phyloP scores from a whole-genome alignment of 805 yeast species.

The Torulaspora franciscae region DNA sequence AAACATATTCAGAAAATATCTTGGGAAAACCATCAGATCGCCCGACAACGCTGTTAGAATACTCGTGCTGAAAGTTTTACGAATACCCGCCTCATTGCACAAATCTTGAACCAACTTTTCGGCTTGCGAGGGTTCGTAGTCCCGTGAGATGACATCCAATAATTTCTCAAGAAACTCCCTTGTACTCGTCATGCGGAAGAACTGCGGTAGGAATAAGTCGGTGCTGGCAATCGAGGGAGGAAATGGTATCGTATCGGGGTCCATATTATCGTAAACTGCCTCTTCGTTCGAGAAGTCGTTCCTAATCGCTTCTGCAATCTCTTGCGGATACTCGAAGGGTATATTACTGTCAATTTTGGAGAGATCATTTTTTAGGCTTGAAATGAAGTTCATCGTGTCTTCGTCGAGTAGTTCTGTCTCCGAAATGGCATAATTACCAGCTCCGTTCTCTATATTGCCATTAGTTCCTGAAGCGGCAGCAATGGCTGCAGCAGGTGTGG shows the following conservation, averaged over 20 bases:
- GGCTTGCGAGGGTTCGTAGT: constrained; percentile 41
- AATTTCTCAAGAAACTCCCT: constrained; percentile 35
- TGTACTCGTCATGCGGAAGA: constrained; percentile 29
- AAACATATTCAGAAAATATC: constrained; percentile 40
- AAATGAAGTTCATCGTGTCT: constrained; percentile 37
- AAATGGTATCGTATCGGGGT: constrained; percentile 31
- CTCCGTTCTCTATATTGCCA: constrained; percentile 8
- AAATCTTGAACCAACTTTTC: constrained; percentile 40
- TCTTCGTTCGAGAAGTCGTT: constrained; percentile 32
- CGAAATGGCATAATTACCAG: constrained; percentile 32
- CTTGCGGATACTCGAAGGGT: constrained; percentile 34
- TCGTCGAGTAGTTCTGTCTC: constrained; percentile 36
- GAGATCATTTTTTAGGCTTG: constrained; percentile 28
- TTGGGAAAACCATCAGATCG: constrained; percentile 41
- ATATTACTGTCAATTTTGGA: constrained; percentile 24
- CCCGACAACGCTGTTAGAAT: constrained; percentile 43
- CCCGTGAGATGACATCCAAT: constrained; percentile 39
- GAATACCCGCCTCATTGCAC: constrained; percentile 41
- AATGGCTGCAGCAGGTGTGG: constrained; percentile 10
- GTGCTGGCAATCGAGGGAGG: constrained; percentile 34
- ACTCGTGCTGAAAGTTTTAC: constrained; percentile 41
- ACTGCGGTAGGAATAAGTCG: constrained; percentile 34
- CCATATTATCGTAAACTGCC: constrained; percentile 27
- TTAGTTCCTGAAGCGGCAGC: constrained; percentile 23
- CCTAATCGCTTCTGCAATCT: constrained; percentile 35